phyloP scores from a whole-genome alignment of 495 filamentous ascomycete species.

The Cryomyces antarcticus region DNA sequence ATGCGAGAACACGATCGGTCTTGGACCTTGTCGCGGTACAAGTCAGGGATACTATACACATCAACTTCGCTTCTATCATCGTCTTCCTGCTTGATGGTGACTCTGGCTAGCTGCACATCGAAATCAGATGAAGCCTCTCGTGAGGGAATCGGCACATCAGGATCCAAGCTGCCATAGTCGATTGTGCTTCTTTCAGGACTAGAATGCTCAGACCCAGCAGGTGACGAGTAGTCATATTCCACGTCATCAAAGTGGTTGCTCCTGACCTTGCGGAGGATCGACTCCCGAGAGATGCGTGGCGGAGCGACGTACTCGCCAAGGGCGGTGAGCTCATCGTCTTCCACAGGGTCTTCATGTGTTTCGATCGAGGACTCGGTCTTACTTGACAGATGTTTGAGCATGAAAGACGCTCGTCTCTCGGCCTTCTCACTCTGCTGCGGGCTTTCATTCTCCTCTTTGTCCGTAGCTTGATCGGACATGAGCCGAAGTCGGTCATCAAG shows the following conservation, averaged over 20 bases:
- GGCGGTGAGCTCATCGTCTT: conserved; percentile 5
- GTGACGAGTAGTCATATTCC: conserved; percentile 38
- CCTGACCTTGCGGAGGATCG: conserved; percentile 74
- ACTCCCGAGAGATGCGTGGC: conserved; percentile 77
- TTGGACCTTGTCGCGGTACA: conserved; percentile 22
- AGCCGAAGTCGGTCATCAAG: conserved; percentile 63
- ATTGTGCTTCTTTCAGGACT: conserved; percentile 2
- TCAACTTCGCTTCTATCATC: conserved; percentile 39
- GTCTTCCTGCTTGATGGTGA: conserved; percentile 47
- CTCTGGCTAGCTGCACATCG: conserved; percentile 35
- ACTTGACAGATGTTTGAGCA: no score
- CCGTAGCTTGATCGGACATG: conserved; percentile 44
- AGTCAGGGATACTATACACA: conserved; percentile 52
- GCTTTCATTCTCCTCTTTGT: conserved; percentile 17
- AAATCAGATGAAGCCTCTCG: conserved; percentile 30
- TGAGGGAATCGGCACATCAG: conserved; percentile 70
- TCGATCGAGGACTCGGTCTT: not conserved
- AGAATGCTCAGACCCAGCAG: conserved; percentile 6
- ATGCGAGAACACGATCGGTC: conserved; percentile 10
- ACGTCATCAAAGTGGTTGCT: conserved; percentile 33
- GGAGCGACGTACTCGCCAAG: conserved; percentile 18
- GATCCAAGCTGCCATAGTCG: conserved; percentile 33
- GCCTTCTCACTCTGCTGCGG: not conserved
- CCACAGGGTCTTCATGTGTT: not conserved
- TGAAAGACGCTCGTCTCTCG: not conserved